Percentiles rank a stretch among this genome's conserved stretches.
Conservation (phyloP, 495 filamentous ascomycete species). For the Lepidopterella palustris region DNA sequence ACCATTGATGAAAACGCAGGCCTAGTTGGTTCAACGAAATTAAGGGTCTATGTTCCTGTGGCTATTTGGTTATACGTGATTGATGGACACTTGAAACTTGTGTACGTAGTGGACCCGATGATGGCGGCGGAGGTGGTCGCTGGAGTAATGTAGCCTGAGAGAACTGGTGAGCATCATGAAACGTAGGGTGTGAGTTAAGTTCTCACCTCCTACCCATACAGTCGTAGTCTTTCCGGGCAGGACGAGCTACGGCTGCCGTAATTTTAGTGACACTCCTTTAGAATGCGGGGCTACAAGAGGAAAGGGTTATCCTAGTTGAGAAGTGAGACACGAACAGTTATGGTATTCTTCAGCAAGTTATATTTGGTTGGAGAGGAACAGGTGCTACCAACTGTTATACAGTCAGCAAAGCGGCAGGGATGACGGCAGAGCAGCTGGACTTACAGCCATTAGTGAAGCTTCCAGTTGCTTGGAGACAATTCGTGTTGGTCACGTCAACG, state of each 20-base stretch:
- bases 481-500: not conserved
- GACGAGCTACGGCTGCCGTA: not conserved
- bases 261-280: not conserved
- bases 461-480: not conserved
- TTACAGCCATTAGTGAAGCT: constrained; percentile 3
- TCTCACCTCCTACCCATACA: not conserved
- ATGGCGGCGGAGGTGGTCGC: not conserved
- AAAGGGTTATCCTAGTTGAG: too few relatives aligned
- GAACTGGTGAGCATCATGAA: not conserved
- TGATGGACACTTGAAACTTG: not conserved
- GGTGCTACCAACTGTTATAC: not conserved
- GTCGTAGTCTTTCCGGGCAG: not conserved
- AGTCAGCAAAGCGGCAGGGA: not conserved
- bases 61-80: not conserved
- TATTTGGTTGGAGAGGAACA: not conserved
- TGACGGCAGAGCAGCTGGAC: not conserved
- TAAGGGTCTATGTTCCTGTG: not conserved
- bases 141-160: not conserved
- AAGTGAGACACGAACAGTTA: too few relatives aligned
- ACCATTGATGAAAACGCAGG: not conserved
- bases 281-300: too few relatives aligned
- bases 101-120: not conserved
- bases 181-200: not conserved
- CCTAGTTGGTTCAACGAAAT: not conserved
- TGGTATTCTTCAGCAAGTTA: not conserved